Conservation (phyloP, 2,329 filamentous ascomycete species). For the Kalmusia sp. region DNA sequence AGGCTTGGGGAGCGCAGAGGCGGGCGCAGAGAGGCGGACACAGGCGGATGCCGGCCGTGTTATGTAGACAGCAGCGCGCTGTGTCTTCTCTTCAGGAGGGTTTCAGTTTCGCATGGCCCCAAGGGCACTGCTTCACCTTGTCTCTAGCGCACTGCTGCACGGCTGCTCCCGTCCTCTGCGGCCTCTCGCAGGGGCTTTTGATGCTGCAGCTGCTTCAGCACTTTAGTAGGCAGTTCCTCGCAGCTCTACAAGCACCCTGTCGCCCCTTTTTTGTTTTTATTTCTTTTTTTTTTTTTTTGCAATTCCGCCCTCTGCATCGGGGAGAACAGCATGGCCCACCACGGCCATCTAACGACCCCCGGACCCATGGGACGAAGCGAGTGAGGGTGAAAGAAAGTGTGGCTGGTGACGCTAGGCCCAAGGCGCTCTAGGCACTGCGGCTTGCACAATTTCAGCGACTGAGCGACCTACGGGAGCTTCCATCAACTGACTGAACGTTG, state of each 20-base stretch:
- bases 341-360: too few species aligned
- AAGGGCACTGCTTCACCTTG: constrained; percentile 12
- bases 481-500: neutral
- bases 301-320: too few species aligned
- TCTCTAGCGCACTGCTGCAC: constrained; percentile 10
- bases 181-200: neutral
- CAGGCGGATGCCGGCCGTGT: neutral
- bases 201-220: neutral
- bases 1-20: neutral
- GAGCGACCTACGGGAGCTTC: constrained; percentile 8
- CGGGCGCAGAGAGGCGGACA: neutral
- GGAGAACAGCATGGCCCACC: neutral
- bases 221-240: neutral
- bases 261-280: too few species aligned
- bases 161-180: constrained; percentile 17
- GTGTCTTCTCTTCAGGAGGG: constrained; percentile 19
- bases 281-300: neutral
- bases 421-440: constrained; percentile 6
- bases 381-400: constrained; percentile 6
- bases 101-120: constrained; percentile 30
- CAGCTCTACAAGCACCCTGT: too few species aligned
- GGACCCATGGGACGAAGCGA: constrained; percentile 4
- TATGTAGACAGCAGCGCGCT: constrained; percentile 4
- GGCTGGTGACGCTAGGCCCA: constrained; percentile 10
- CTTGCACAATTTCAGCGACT: constrained; percentile 19